Base-by-base conservation (phyloP, 257 asterid genomes). In the Scutellaria barbata region DNA sequence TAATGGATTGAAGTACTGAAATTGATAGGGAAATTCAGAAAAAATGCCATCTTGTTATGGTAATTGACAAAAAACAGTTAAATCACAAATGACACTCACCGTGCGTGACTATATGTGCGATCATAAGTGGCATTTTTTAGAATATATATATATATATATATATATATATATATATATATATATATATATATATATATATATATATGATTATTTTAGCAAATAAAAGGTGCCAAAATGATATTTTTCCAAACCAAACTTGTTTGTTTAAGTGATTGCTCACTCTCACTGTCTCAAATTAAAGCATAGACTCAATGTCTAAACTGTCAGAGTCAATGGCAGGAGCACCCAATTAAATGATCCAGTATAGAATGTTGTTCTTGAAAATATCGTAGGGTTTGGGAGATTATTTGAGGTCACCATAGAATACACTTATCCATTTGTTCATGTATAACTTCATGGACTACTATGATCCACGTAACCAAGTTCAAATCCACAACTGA, bases 381-480 rank as follows among this genome's bases (percentile, higher is more conserved):
- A 66, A 48, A 50, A 50, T 50, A 22, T 65, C n/a, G 7, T 48
- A 47, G 16, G 35, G 48, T 17, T 17, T 17, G 63, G 62, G 40
- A 52, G 51, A 9, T 68, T 35, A 35, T 35, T 50, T 57, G 35
- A 71, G 7, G 58, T 37, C 35, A 10, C 60, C 30, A 33, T 30
- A 56, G 57, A 55, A 69, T 8, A 30, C 43, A 25, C 40, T 6
- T 10, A 5, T 56, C 33, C 10, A 16, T 25, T 54, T 57, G 10
- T 33, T n/a, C 41, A 63, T 42, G 8, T 53, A 41, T 42, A 33
- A 50, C 13, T 56, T 14, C 13, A 30, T 71, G 82, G 80, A 70
- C 72, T 33, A 17, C 18, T 47, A 64, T 20, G 14, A 35, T 51
- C 69, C 78, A 76, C 79, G 41, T 68, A 10, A 10, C 76, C 16